Conservation (phyloP, 1,139 yeast genomes). For the Taphrina communis region DNA sequence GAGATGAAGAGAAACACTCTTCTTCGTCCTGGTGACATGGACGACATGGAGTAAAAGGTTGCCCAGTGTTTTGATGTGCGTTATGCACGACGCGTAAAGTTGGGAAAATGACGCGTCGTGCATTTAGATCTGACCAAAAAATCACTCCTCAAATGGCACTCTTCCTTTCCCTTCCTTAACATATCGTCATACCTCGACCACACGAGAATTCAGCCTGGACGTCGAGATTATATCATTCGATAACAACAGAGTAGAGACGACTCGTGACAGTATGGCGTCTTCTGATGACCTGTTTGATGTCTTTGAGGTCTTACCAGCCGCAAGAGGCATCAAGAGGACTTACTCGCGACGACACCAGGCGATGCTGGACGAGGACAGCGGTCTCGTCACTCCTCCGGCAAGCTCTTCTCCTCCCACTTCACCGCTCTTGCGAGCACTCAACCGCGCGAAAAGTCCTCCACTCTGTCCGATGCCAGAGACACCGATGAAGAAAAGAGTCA, state of each 20-base stretch:
- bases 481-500: not conserved
- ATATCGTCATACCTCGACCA: not conserved
- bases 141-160: not conserved
- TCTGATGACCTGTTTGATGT: slow-evolving; percentile 17
- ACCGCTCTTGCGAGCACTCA: not conserved
- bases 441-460: not conserved
- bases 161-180: not conserved
- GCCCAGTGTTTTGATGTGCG: slow-evolving; percentile 2
- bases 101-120: not conserved
- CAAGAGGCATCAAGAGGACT: slow-evolving; percentile 26
- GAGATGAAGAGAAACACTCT: not conserved
- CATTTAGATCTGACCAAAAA: too few relatives aligned
- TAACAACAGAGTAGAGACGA: not conserved
- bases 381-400: slow-evolving; percentile 32
- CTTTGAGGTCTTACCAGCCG: slow-evolving; percentile 18
- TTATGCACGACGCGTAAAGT: slow-evolving; percentile 4
- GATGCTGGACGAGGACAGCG: not conserved
- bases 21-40: too few relatives aligned
- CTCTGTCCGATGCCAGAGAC: not conserved
- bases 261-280: not conserved
- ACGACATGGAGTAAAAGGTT: not conserved
- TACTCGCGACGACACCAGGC: slow-evolving; percentile 26
- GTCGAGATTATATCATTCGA: too few relatives aligned
- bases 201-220: too few relatives aligned
- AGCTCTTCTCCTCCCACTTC: slow-evolving; percentile 33